Evolutionary conservation across 306 rosid genomes (phyloP), one percentile per base, ranked within the genome.

Genomic region (Fragaria iinumae): DNA sequence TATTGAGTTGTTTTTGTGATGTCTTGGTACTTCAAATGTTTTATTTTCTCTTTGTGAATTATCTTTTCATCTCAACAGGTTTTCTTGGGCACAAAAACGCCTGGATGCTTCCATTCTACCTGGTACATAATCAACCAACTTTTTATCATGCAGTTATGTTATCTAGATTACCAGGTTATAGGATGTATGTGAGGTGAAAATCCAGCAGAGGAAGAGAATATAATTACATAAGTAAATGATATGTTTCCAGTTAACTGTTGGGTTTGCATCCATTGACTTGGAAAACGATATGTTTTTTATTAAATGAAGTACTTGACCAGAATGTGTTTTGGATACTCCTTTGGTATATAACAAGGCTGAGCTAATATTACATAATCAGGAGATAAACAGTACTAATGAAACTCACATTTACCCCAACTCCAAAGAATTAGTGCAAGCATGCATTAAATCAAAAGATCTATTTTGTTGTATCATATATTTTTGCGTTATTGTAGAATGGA

Each of bases 1-100:
- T 69, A 25, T 45, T 12, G 10, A 32, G 45, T 25, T 3, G 14
- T 13, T 43, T 36, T 36, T 39, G 9, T 38, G 36, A 43, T 11
- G 6, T 21, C 49, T 2, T 43, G 32, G 72, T 14, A 48, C 49
- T 41, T 44, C 0, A 53, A 39, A 66, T 64, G 3, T 8, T 14
- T 6, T 64, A 0, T 53, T 25, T 20, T 49, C 48, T 5, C 45
- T 55, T 25, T 20, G 4, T 3, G 36, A 43, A 56, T 44, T 12
- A 21, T 59, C 57, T n/a, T 80, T 53, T 83, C 34, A 18, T 64
- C 27, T 77, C 11, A 73, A 87, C 82, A 88, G 91, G 69, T 83
- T 86, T 73, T 81, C 91, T 2, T 86, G 88, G 91, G 80, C 89
- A 38, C 89, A 88, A 76, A 88, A 72, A 72, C 91, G 88, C 62